Evolutionary conservation across 2,329 filamentous ascomycete genomes (phyloP).

Genomic region (Penicillium sp.): DNA sequence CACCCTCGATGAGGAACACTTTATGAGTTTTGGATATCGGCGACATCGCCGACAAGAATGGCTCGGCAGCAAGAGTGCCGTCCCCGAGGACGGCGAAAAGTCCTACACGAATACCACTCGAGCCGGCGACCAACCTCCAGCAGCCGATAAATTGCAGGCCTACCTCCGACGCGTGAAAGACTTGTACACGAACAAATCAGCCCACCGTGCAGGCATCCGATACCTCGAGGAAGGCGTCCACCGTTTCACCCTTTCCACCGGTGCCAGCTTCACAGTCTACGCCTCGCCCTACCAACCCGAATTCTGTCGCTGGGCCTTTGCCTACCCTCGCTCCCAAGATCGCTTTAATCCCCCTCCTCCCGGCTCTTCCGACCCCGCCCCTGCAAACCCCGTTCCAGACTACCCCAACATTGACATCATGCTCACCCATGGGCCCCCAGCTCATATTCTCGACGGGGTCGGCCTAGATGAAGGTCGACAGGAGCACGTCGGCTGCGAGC

Average conservation of each 20-base stretch:
- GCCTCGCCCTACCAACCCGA: conserved; percentile 56
- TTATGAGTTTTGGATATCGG: conserved; percentile 31
- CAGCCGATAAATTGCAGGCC: conserved; percentile 7
- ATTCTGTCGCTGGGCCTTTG: conserved; percentile 59
- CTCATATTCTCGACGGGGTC: conserved; percentile 51
- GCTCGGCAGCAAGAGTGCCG: conserved; percentile 25
- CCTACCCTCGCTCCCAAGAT: conserved; percentile 53
- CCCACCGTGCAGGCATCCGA: conserved; percentile 49
- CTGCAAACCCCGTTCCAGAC: conserved; percentile 45
- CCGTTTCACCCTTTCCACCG: conserved; percentile 48
- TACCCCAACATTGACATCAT: conserved; percentile 55
- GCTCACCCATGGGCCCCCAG: conserved; percentile 63
- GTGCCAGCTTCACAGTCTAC: conserved; percentile 55
- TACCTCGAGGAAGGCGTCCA: conserved; percentile 59
- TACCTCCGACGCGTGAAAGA: conserved; percentile 37
- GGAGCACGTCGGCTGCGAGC: conserved; percentile 55
- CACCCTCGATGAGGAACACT: conserved; percentile 56
- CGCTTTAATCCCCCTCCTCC: conserved; percentile 50
- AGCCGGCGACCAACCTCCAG: neutral
- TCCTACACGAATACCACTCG: conserved; percentile 5
- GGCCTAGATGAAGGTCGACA: conserved; percentile 20
- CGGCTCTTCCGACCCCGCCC: conserved; percentile 23
- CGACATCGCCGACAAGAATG: conserved; percentile 28
- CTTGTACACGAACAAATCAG: conserved; percentile 51
- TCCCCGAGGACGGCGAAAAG: conserved; percentile 19